These are phyloP conservation scores for Didymella keratinophila DNA, from an alignment of 2,329 filamentous ascomycete genomes.

Conservation along the genomic window DNA sequence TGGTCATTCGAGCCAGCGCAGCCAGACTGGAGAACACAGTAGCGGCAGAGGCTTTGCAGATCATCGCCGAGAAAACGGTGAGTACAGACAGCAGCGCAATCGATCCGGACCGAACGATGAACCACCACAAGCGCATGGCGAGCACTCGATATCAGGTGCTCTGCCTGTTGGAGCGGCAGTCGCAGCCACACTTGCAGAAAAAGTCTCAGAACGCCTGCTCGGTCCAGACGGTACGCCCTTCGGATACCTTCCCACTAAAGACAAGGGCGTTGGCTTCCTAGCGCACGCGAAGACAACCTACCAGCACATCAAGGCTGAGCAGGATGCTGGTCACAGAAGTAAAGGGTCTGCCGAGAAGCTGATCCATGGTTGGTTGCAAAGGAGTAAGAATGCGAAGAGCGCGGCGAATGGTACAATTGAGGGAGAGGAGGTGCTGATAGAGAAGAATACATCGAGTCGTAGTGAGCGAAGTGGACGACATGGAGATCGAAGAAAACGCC, in stretches of 20 bases:
- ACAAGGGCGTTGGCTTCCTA: constrained; percentile 28
- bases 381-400: constrained; percentile 2
- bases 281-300: constrained; percentile 31
- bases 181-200: background rate
- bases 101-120: background rate
- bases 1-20: background rate
- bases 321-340: constrained; percentile 25
- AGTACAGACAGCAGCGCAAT: background rate
- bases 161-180: background rate
- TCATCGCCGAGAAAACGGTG: too few species aligned
- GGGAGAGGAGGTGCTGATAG: background rate
- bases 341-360: constrained; percentile 27
- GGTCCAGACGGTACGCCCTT: constrained; percentile 31
- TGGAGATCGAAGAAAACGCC: background rate
- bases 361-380: constrained; percentile 19
- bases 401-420: background rate
- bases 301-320: constrained; percentile 34
- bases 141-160: background rate
- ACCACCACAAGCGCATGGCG: background rate
- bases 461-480: background rate
- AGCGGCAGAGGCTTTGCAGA: background rate
- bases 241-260: constrained; percentile 28
- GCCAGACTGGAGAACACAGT: background rate
- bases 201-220: background rate
- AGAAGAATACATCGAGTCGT: background rate